A percentile compares a stretch with the other conserved stretches of the same genome.
phyloP scores from a whole-genome alignment of 441 rosid species.

The Manihot esculenta region DNA sequence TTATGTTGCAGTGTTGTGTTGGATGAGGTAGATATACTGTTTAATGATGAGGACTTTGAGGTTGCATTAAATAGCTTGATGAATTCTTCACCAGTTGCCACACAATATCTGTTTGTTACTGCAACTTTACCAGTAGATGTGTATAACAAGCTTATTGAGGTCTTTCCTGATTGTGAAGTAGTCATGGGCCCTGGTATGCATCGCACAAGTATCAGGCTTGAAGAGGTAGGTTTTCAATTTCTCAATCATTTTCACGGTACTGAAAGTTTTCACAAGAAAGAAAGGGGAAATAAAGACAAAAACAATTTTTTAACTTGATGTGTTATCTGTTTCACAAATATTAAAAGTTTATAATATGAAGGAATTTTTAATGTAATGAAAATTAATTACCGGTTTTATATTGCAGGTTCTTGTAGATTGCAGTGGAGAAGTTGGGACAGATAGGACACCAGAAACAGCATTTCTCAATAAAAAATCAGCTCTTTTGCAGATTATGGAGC shows the following conservation, averaged over 20 bases:
- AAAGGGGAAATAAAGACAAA: neutral
- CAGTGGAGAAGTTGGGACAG: slow-evolving; percentile 70
- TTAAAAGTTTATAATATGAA: neutral
- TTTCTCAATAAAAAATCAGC: slow-evolving; percentile 80
- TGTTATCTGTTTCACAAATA: too few species aligned
- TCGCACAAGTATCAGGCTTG: slow-evolving; percentile 72
- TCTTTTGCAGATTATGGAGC: slow-evolving; percentile 66
- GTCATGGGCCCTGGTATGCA: slow-evolving; percentile 92
- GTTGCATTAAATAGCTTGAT: slow-evolving; percentile 66
- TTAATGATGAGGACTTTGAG: slow-evolving; percentile 78
- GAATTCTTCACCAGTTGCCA: slow-evolving; percentile 63
- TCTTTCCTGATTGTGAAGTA: slow-evolving; percentile 79
- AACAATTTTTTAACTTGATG: too few species aligned
- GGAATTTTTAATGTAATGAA: slow-evolving; percentile 3
- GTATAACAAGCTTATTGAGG: slow-evolving; percentile 77
- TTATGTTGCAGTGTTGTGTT: slow-evolving; percentile 63
- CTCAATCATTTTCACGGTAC: neutral
- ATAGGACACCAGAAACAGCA: slow-evolving; percentile 68
- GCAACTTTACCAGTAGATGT: slow-evolving; percentile 83
- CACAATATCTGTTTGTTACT: slow-evolving; percentile 84
- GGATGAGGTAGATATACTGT: slow-evolving; percentile 91
- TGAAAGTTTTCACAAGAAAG: neutral
- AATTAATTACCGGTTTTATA: slow-evolving; percentile 15
- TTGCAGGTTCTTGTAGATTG: slow-evolving; percentile 84
- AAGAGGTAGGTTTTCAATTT: slow-evolving; percentile 58